Conservation (phyloP, 441 rosid species). For the Codiaeum variegatum region DNA sequence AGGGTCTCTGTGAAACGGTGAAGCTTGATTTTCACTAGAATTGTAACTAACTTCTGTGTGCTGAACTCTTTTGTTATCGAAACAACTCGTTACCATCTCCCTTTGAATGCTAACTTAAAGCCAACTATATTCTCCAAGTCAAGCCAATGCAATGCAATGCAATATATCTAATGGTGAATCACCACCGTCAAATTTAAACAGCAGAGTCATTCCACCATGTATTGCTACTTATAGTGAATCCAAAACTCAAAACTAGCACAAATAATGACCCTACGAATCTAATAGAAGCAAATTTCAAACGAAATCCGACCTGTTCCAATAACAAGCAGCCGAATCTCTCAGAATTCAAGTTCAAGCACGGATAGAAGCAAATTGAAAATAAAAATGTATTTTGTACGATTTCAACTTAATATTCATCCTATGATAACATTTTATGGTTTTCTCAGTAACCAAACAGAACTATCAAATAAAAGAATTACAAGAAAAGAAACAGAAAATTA, state of each 20-base stretch:
- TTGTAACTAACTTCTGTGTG: neutral
- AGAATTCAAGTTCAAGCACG: neutral
- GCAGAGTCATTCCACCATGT: neutral
- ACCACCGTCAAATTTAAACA: neutral
- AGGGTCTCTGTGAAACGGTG: conserved; percentile 31
- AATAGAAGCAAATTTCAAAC: neutral
- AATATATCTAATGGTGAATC: neutral
- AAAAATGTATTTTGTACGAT: neutral
- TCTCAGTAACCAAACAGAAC: neutral
- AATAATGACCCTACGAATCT: neutral
- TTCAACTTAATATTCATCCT: neutral
- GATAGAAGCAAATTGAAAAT: neutral
- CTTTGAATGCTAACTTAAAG: neutral
- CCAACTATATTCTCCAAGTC: conserved; percentile 3
- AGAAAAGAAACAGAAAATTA: neutral
- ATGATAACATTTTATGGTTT: neutral
- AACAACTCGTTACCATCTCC: conserved; percentile 11
- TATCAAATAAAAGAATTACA: neutral
- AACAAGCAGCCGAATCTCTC: conserved; percentile 5
- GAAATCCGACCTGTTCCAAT: neutral
- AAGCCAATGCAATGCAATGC: neutral
- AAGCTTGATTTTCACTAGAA: conserved; percentile 25
- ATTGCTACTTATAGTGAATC: neutral
- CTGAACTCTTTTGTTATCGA: neutral
- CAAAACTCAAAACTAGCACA: neutral